Percentiles rank a stretch among this genome's conserved stretches.
Evolutionary conservation across 306 rosid species (phyloP).

Genomic region (Cucurbita argyrosperma): DNA sequence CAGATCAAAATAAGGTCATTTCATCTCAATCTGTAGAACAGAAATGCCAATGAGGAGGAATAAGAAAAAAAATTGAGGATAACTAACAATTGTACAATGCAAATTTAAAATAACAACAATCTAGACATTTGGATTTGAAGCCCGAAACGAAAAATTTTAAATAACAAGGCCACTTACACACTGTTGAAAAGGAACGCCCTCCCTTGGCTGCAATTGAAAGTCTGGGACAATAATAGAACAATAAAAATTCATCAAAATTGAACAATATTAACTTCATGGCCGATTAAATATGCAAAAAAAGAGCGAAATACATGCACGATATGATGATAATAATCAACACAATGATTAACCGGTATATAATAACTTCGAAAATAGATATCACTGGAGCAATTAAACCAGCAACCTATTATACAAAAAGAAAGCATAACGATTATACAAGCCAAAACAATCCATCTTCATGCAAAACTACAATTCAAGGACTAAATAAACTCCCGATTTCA

Average conservation of each 20-base stretch:
- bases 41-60: not conserved
- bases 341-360: not conserved
- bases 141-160: not conserved
- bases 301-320: not conserved
- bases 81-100: not conserved
- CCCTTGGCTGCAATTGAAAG: constrained; percentile 63
- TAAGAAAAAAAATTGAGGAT: not conserved
- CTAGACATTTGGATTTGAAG: not conserved
- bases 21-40: not conserved
- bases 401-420: not conserved
- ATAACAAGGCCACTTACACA: constrained; percentile 46
- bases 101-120: not conserved
- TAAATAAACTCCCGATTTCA: not conserved
- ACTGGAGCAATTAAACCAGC: not conserved
- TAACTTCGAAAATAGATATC: not conserved
- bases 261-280: not conserved
- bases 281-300: not conserved
- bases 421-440: not conserved
- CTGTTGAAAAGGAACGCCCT: constrained; percentile 71
- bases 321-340: not conserved
- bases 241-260: constrained; percentile 19
- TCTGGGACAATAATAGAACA: constrained; percentile 28
- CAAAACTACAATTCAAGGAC: not conserved
- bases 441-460: not conserved
- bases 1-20: not conserved